phyloP scores from a whole-genome alignment of 495 filamentous ascomycete species.

The Astrocystis sublimbata region DNA sequence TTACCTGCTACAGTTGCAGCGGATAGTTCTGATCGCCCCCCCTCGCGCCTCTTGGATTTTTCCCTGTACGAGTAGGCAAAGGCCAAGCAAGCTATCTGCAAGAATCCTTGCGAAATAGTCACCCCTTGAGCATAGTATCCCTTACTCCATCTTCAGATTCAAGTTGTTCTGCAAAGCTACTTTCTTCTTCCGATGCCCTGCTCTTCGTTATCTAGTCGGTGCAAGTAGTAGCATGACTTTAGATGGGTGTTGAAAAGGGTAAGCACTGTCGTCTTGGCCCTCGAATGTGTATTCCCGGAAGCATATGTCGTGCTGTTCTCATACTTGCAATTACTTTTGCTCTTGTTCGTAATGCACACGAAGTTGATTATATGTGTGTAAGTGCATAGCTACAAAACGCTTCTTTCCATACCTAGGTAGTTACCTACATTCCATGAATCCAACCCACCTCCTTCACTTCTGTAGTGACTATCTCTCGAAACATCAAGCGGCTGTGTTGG shows the following conservation, averaged over 20 bases:
- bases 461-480: not conserved
- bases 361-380: not conserved
- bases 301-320: not conserved
- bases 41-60: constrained; percentile 8
- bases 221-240: constrained; percentile 6
- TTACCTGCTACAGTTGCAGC: not conserved
- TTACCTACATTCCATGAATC: not conserved
- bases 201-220: constrained; percentile 3
- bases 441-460: not conserved
- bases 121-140: constrained; percentile 5
- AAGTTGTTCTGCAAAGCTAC: not conserved
- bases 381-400: not conserved
- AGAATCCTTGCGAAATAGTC: constrained; percentile 2
- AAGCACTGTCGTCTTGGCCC: constrained; percentile 3
- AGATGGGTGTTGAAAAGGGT: constrained; percentile 12
- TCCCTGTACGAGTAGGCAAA: constrained; percentile 5
- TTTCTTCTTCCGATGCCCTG: not conserved
- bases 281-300: not conserved
- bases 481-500: not conserved
- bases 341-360: constrained; percentile 5
- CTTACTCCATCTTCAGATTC: not conserved
- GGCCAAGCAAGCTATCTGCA: constrained; percentile 2
- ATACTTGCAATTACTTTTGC: constrained; percentile 2
- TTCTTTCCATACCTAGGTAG: not conserved
- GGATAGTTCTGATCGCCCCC: not conserved